Evolutionary conservation across 2,329 filamentous ascomycete genomes (phyloP).

Genomic region (Colletotrichum melonis): DNA sequence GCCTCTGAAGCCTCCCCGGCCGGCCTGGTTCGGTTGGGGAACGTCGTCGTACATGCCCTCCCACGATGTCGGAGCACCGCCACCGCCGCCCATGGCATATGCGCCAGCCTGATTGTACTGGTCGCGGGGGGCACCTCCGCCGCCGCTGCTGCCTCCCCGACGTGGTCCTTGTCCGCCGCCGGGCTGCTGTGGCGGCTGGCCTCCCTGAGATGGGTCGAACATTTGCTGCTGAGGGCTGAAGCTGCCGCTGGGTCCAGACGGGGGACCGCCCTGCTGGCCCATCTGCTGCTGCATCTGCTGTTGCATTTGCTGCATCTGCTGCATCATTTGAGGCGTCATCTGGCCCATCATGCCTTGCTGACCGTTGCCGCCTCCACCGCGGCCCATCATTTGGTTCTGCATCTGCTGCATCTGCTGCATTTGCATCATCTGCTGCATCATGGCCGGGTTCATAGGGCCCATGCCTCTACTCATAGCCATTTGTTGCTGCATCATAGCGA

Average conservation of each 20-base stretch:
- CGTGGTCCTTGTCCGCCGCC: constrained; percentile 40
- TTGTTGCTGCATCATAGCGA: constrained; percentile 93
- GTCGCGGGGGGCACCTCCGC: constrained; percentile 40
- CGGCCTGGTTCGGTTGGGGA: constrained; percentile 75
- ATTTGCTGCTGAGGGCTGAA: constrained; percentile 41
- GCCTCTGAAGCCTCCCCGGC: constrained; percentile 52
- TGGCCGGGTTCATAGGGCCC: constrained; percentile 76
- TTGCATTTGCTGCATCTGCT: constrained; percentile 72
- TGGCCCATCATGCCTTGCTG: constrained; percentile 54
- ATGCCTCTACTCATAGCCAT: constrained; percentile 85
- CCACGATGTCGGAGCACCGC: constrained; percentile 84
- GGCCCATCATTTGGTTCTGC: constrained; percentile 61
- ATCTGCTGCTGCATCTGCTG: constrained; percentile 52
- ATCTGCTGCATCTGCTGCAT: constrained; percentile 74
- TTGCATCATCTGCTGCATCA: constrained; percentile 81
- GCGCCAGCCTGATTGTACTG: constrained; percentile 40
- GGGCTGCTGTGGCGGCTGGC: constrained; percentile 37
- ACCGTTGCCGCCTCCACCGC: constrained; percentile 48
- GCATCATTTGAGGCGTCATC: constrained; percentile 67
- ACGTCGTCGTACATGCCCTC: constrained; percentile 99
- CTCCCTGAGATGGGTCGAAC: constrained; percentile 35
- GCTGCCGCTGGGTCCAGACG: constrained; percentile 40
- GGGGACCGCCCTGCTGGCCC: constrained; percentile 26
- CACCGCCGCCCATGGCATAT: constrained; percentile 55
- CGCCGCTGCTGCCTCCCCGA: constrained; percentile 39